Conservation (phyloP, 2,329 filamentous ascomycete species). For the Neopestalotiopsis sp. region DNA sequence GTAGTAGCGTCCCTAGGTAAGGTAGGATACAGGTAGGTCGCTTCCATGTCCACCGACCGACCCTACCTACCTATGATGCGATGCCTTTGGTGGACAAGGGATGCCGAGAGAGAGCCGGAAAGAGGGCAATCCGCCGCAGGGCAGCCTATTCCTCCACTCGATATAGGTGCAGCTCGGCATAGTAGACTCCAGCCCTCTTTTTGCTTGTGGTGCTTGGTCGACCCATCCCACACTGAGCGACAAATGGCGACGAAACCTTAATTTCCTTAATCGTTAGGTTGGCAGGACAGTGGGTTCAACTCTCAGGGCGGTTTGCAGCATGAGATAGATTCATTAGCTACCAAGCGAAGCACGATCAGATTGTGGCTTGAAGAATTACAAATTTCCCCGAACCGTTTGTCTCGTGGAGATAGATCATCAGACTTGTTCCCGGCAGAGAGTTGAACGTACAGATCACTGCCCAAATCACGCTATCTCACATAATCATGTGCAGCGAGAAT, state of each 20-base stretch:
- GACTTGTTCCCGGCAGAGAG: neutral
- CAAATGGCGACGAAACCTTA: neutral
- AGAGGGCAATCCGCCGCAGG: too few species aligned
- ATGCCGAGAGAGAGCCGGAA: too few species aligned
- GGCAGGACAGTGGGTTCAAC: neutral
- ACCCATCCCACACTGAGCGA: neutral
- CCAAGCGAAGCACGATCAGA: neutral
- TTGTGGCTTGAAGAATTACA: neutral
- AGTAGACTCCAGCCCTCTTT: too few species aligned
- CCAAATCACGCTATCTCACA: neutral
- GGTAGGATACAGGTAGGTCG: too few species aligned
- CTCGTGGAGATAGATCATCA: neutral
- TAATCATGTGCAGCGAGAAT: neutral
- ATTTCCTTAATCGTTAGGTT: neutral
- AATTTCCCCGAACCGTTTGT: neutral
- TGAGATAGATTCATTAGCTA: neutral
- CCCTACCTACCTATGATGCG: too few species aligned
- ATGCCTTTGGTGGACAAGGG: too few species aligned
- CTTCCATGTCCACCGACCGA: too few species aligned
- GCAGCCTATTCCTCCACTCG: too few species aligned
- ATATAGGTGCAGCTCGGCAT: too few species aligned
- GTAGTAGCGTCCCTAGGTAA: neutral
- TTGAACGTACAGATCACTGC: neutral
- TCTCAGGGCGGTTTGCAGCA: neutral
- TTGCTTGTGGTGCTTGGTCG: neutral